Conservation (phyloP, 2,329 filamentous ascomycete species). For the Beauveria caledonica region DNA sequence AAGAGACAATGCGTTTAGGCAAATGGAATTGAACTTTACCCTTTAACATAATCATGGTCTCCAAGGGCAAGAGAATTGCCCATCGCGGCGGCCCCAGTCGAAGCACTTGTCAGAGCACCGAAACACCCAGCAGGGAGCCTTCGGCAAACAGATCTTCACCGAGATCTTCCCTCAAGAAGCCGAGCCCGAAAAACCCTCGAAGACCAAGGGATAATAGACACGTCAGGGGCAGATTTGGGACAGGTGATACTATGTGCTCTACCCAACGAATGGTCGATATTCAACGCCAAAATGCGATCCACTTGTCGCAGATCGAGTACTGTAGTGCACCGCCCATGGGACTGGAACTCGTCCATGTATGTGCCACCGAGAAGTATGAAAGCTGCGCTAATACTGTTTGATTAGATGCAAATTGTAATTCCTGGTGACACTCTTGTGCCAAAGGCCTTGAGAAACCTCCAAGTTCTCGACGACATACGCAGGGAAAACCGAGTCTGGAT, state of each 20-base stretch:
- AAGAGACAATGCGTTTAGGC: background rate
- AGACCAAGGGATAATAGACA: background rate
- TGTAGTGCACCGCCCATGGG: background rate
- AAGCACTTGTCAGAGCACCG: background rate
- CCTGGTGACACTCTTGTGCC: slow-evolving; percentile 22
- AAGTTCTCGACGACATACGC: slow-evolving; percentile 22
- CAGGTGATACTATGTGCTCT: background rate
- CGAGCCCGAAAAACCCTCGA: background rate
- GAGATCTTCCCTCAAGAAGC: background rate
- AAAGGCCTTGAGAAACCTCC: slow-evolving; percentile 17
- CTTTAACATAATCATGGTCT: background rate
- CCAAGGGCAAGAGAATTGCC: background rate
- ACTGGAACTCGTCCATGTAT: slow-evolving; percentile 9
- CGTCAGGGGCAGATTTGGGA: background rate
- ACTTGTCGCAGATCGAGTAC: slow-evolving; percentile 14
- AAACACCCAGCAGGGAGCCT: background rate
- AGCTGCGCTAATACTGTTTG: background rate
- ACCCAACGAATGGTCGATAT: background rate
- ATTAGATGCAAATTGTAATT: slow-evolving; percentile 21
- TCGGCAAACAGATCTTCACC: background rate
- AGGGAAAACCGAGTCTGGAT: slow-evolving; percentile 25
- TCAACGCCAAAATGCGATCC: slow-evolving; percentile 14
- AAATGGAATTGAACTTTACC: background rate
- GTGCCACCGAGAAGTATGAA: background rate
- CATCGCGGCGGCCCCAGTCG: background rate